Evolutionary conservation across 345 rosid species (phyloP).

Genomic region (Melastoma malabathricum): DNA sequence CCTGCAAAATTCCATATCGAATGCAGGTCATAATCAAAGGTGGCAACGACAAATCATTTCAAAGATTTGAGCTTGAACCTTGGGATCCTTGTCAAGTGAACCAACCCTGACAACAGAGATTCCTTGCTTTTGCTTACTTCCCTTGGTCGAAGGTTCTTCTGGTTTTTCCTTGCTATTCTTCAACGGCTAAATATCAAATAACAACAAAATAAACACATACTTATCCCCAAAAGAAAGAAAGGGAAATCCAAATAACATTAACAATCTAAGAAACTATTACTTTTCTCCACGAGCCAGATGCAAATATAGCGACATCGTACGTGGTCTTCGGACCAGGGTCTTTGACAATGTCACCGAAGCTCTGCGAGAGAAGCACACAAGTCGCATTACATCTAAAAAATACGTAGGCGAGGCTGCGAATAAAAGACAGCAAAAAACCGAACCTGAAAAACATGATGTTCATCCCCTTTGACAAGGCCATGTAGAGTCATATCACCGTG

Average conservation of each 20-base stretch:
- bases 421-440: slow-evolving; percentile 1
- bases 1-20: slow-evolving; percentile 13
- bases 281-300: slow-evolving; percentile 68
- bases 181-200: slow-evolving; percentile 3
- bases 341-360: slow-evolving; percentile 25
- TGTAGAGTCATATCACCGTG: slow-evolving; percentile 15
- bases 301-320: slow-evolving; percentile 64
- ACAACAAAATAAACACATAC: slow-evolving; percentile 4
- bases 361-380: slow-evolving; percentile 20
- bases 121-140: no score
- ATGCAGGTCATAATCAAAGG: no score
- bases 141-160: no score
- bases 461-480: slow-evolving; percentile 23
- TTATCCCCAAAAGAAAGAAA: not conserved
- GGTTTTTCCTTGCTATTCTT: slow-evolving; percentile 14
- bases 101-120: not conserved
- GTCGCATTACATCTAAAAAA: not conserved
- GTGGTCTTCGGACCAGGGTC: slow-evolving; percentile 60
- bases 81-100: slow-evolving; percentile 18
- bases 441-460: slow-evolving; percentile 36
- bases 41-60: slow-evolving; percentile 4
- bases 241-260: not conserved
- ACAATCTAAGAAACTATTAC: slow-evolving; percentile 18
- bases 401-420: not conserved
- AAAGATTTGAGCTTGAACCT: slow-evolving; percentile 23